Percentiles rank a stretch among this genome's conserved stretches.
phyloP scores from a whole-genome alignment of 2,329 filamentous ascomycete species.

The Penicillium sp. region DNA sequence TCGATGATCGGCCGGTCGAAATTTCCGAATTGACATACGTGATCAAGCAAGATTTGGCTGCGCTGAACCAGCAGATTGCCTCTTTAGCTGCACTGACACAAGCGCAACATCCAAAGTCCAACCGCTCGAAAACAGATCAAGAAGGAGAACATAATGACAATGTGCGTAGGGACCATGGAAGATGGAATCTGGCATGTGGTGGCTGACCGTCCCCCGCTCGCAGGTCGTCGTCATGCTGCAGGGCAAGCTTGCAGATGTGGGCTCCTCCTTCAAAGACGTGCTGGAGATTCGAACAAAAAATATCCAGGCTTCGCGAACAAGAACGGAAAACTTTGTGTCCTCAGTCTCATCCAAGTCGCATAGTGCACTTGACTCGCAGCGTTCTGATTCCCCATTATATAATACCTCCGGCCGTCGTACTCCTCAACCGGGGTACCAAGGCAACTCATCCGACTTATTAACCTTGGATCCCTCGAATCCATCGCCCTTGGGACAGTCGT shows the following conservation, averaged over 20 bases:
- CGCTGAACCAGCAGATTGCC: conserved; percentile 79
- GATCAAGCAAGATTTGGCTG: conserved; percentile 93
- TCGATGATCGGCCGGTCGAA: conserved; percentile 93
- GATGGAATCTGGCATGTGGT: conserved; percentile 12
- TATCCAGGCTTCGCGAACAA: conserved; percentile 84
- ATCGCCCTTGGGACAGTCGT: conserved; percentile 43
- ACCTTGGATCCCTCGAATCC: conserved; percentile 66
- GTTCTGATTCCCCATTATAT: conserved; percentile 81
- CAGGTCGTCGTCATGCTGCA: conserved; percentile 77
- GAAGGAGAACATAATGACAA: conserved; percentile 98
- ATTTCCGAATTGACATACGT: conserved; percentile 96
- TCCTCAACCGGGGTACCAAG: conserved; percentile 51
- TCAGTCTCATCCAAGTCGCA: conserved; percentile 74
- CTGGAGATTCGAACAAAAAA: conserved; percentile 95
- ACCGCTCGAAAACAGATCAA: conserved; percentile 53
- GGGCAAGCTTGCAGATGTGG: conserved; percentile 85
- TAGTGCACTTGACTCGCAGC: conserved; percentile 55
- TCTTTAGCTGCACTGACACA: conserved; percentile 71
- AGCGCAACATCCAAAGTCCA: conserved; percentile 62
- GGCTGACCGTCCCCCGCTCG: conserved; percentile 3
- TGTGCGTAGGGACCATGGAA: conserved; percentile 38
- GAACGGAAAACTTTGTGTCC: conserved; percentile 95
- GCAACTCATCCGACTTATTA: conserved; percentile 60
- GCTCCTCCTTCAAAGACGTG: conserved; percentile 94
- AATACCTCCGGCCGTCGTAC: conserved; percentile 66